Evolutionary conservation across 345 rosid species (phyloP).

Genomic region (Syzygium aromaticum): DNA sequence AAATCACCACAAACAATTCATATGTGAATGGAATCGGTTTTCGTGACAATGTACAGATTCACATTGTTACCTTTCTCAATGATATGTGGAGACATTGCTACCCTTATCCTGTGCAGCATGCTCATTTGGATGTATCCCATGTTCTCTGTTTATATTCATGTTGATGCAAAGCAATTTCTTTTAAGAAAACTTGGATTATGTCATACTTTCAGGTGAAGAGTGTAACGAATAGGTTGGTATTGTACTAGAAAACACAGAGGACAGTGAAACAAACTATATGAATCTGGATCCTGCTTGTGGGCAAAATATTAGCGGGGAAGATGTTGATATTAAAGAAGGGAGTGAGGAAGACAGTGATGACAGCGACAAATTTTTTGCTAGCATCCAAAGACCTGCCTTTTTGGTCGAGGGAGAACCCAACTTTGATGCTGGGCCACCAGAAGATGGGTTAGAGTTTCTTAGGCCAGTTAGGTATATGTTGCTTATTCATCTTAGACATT

Average conservation of each 20-base stretch:
- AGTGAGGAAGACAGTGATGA: slow-evolving; percentile 45
- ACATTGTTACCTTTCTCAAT: neutral
- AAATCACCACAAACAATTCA: neutral
- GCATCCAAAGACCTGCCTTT: slow-evolving; percentile 84
- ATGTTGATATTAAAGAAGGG: slow-evolving; percentile 21
- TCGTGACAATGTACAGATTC: neutral
- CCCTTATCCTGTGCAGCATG: neutral
- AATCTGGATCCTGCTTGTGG: slow-evolving; percentile 10
- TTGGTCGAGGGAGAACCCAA: slow-evolving; percentile 77
- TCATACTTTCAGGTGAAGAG: slow-evolving; percentile 38
- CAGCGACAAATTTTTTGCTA: slow-evolving; percentile 51
- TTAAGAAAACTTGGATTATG: slow-evolving; percentile 6
- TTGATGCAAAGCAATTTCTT: neutral
- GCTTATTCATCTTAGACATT: neutral
- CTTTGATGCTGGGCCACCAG: slow-evolving; percentile 83
- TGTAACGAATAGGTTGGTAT: slow-evolving; percentile 16
- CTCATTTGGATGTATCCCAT: neutral
- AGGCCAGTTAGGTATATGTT: slow-evolving; percentile 76
- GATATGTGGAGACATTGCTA: neutral
- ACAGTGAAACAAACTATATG: slow-evolving; percentile 11
- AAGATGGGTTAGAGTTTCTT: slow-evolving; percentile 84
- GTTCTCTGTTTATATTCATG: neutral
- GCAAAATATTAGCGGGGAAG: slow-evolving; percentile 19
- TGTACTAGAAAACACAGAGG: slow-evolving; percentile 13
- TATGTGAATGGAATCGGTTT: neutral